Conservation (phyloP, 2,329 filamentous ascomycete genomes). For the Ambrosiella cleistominuta region DNA sequence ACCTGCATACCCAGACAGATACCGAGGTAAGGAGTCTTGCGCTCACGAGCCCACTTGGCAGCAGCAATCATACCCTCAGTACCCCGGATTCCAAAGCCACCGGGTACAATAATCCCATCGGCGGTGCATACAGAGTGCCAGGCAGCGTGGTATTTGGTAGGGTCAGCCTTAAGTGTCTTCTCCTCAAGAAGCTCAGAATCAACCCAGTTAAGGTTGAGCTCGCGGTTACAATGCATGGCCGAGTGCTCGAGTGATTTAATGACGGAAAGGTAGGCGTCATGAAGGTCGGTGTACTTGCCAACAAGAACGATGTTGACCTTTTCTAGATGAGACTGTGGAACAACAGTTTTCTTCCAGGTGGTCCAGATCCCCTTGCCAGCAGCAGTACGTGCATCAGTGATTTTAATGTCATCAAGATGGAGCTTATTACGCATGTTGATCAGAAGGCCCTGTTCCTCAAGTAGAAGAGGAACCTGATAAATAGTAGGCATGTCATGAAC, state of each 20-base stretch:
- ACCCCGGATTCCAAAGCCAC: conserved; percentile 65
- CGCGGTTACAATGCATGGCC: conserved; percentile 67
- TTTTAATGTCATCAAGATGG: conserved; percentile 39
- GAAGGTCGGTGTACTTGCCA: conserved; percentile 74
- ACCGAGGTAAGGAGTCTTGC: conserved; percentile 67
- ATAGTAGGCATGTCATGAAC: conserved; percentile 79
- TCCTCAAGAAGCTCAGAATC: conserved; percentile 73
- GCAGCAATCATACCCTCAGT: conserved; percentile 81
- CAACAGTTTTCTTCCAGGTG: conserved; percentile 57
- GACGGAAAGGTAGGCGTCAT: conserved; percentile 74
- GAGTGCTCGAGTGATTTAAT: conserved; percentile 80
- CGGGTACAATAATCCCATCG: conserved; percentile 46
- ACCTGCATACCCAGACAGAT: conserved; percentile 89
- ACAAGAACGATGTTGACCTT: conserved; percentile 70
- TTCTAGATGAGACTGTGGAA: conserved; percentile 47
- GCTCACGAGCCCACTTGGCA: conserved; percentile 71
- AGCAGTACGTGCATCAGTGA: conserved; percentile 34
- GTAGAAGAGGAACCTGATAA: conserved; percentile 88
- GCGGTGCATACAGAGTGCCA: conserved; percentile 68
- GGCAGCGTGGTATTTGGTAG: conserved; percentile 64
- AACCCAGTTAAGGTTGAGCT: conserved; percentile 67
- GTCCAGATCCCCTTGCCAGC: conserved; percentile 58
- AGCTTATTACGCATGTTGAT: conserved; percentile 48
- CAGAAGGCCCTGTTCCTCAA: conserved; percentile 64
- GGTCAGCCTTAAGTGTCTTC: conserved; percentile 39